Conservation (phyloP, 805 yeast species). For the Yamadazyma laniorum region DNA sequence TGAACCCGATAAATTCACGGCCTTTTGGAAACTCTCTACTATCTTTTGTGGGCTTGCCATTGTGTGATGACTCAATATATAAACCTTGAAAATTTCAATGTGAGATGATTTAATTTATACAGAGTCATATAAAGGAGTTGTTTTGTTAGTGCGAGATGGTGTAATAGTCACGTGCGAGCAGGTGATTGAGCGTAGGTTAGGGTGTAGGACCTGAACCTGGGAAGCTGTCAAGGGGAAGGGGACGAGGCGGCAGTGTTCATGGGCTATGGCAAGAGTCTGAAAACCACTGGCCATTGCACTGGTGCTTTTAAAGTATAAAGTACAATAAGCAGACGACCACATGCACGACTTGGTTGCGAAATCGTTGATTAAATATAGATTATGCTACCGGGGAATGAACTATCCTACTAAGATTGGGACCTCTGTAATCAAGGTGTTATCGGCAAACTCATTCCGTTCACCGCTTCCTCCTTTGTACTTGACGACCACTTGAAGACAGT, state of each 20-base stretch:
- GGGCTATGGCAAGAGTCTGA: no score
- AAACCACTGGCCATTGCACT: no score
- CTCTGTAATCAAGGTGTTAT: slow-evolving; percentile 32
- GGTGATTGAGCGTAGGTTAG: slow-evolving; percentile 3
- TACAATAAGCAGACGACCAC: no score
- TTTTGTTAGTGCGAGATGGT: no score
- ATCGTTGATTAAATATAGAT: background rate
- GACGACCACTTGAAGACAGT: slow-evolving; percentile 49
- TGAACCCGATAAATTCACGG: slow-evolving; percentile 53
- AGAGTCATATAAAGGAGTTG: slow-evolving; percentile 8
- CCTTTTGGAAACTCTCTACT: slow-evolving; percentile 53
- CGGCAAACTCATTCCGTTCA: slow-evolving; percentile 33
- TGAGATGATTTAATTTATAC: slow-evolving; percentile 5
- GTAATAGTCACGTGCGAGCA: slow-evolving; percentile 9
- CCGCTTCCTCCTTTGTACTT: slow-evolving; percentile 41
- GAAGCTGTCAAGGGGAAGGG: no score
- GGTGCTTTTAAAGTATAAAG: no score
- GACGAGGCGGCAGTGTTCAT: no score
- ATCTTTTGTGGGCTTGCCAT: slow-evolving; percentile 75
- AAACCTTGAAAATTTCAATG: background rate
- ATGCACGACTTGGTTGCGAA: background rate
- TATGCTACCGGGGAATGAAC: background rate
- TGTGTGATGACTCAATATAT: background rate
- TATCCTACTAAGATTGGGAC: slow-evolving; percentile 38
- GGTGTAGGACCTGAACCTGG: no score